These are phyloP conservation scores for Tetrahymena malaccensis DNA, from an alignment of 73 alveolate genomes.

Conservation along the genomic window DNA sequence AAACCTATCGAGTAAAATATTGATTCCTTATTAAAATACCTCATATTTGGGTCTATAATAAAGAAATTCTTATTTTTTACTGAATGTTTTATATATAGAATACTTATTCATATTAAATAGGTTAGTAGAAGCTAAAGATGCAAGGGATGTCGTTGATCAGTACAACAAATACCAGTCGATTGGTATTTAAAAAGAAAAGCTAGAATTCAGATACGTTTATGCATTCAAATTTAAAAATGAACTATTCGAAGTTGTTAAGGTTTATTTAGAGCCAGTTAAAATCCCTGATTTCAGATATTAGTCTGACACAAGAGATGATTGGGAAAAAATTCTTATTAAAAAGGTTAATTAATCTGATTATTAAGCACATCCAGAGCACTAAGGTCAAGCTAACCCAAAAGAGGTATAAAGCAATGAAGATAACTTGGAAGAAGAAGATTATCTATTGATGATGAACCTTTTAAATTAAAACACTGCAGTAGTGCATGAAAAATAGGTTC, in stretches of 20 bases:
- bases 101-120: neutral
- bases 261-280: neutral
- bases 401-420: neutral
- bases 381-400: neutral
- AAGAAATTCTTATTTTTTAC: no score
- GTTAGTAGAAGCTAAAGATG: neutral
- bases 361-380: neutral
- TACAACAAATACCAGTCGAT: neutral
- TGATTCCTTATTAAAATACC: no score
- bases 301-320: neutral
- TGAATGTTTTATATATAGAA: neutral
- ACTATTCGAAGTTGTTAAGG: neutral
- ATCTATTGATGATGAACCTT: neutral
- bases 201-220: neutral
- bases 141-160: neutral
- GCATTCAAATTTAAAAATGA: neutral
- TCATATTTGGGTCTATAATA: no score
- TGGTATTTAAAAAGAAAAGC: neutral
- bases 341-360: neutral
- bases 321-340: neutral
- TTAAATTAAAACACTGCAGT: neutral
- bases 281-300: neutral
- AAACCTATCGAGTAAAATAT: neutral
- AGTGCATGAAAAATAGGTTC: neutral
- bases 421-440: neutral